phyloP scores from a whole-genome alignment of 495 filamentous ascomycete genomes.

The Penicillium odoratum region DNA sequence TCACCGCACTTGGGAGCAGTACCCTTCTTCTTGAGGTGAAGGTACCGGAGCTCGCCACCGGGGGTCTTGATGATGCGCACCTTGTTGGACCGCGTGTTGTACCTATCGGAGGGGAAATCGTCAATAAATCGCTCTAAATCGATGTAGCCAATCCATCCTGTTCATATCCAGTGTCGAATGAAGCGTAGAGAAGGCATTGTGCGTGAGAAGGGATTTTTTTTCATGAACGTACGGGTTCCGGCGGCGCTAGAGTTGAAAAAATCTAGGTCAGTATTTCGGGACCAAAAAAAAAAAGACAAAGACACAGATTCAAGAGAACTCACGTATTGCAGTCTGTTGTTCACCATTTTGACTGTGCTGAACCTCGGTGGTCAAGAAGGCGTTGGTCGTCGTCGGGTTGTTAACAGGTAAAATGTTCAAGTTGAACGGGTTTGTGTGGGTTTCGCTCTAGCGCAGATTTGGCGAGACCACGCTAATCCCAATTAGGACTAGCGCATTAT shows the following conservation, averaged over 20 bases:
- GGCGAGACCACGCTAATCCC: conserved; percentile 45
- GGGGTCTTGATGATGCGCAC: conserved; percentile 95
- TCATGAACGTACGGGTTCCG: conserved; percentile 78
- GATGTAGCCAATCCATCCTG: conserved; percentile 10
- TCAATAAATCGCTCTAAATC: conserved; percentile 35
- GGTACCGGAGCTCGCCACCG: conserved; percentile 87
- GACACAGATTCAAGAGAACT: conserved; percentile 32
- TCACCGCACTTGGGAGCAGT: conserved; percentile 98
- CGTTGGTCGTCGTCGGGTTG: conserved; percentile 57
- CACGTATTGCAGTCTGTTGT: conserved; percentile 74
- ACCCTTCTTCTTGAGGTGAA: conserved; percentile 98
- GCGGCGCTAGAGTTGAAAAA: conserved; percentile 60
- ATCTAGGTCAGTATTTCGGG: conserved; percentile 24
- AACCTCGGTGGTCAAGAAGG: conserved; percentile 50
- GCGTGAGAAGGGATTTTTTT: conserved; percentile 25
- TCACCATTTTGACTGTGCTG: conserved; percentile 62
- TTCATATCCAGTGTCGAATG: conserved; percentile 21
- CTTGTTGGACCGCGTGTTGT: conserved; percentile 97
- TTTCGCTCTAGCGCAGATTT: conserved; percentile 53
- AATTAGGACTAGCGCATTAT: conserved; percentile 28
- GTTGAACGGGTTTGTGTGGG: conserved; percentile 51
- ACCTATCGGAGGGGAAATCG: conserved; percentile 52
- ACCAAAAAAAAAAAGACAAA: background rate
- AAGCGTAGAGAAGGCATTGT: conserved; percentile 16
- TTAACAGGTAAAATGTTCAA: conserved; percentile 43